A percentile compares a stretch with the other conserved stretches of the same genome.
Conservation (phyloP, 257 asterid genomes). For the Petunia axillaris region DNA sequence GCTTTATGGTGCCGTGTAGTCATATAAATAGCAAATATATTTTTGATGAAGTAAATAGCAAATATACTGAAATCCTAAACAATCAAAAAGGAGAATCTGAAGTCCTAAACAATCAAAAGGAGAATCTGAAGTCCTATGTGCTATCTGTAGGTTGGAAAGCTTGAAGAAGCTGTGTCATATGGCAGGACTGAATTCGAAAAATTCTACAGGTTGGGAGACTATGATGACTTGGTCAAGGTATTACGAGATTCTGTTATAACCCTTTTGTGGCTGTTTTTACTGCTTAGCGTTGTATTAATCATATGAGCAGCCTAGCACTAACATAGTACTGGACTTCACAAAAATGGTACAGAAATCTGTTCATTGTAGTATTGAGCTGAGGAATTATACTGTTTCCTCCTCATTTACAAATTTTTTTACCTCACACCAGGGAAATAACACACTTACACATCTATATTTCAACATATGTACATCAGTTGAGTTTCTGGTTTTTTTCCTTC, state of each 20-base stretch:
- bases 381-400: not conserved
- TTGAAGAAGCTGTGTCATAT: constrained; percentile 69
- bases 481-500: not conserved
- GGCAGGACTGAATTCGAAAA: constrained; percentile 75
- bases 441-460: not conserved
- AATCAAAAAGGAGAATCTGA: not conserved
- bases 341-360: not conserved
- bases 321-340: not conserved
- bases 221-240: constrained; percentile 78
- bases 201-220: constrained; percentile 58
- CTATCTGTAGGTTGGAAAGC: constrained; percentile 57
- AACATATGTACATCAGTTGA: not conserved
- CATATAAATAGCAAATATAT: not conserved
- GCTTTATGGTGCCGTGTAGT: not conserved
- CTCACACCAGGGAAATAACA: not conserved
- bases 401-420: not conserved
- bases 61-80: not conserved
- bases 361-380: not conserved
- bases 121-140: not conserved
- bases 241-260: not conserved
- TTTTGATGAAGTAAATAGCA: too few relatives aligned
- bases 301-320: constrained; percentile 13
- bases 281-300: not conserved
- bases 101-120: not conserved
- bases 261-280: not conserved